Evolutionary conservation across 1,139 yeast genomes (phyloP).

Genomic region (Spathaspora sp.): DNA sequence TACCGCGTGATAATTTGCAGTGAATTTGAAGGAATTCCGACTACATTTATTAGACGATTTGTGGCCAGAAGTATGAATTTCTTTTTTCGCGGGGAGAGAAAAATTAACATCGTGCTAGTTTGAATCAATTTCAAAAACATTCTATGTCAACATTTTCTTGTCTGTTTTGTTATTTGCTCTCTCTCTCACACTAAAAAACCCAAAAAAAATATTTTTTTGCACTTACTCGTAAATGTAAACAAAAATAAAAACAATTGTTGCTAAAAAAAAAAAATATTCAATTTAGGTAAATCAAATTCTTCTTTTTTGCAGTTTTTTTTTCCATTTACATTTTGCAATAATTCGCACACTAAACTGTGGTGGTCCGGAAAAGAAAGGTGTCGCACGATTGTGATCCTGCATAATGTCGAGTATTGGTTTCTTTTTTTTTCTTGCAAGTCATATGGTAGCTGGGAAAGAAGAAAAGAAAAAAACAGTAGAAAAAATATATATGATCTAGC

Average conservation of each 20-base stretch:
- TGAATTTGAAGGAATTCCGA: too few relatives aligned
- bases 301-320: slow-evolving; percentile 6
- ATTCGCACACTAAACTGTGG: neutral
- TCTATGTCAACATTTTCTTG: too few relatives aligned
- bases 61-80: too few relatives aligned
- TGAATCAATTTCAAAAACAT: too few relatives aligned
- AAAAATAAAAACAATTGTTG: slow-evolving; percentile 4
- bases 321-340: slow-evolving; percentile 4
- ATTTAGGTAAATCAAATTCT: neutral
- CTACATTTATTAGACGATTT: too few relatives aligned
- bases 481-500: slow-evolving; percentile 20
- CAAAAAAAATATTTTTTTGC: neutral
- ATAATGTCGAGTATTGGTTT: neutral
- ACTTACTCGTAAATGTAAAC: neutral
- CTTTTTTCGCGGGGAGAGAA: too few relatives aligned
- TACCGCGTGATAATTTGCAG: too few relatives aligned
- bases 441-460: neutral
- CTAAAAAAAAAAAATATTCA: slow-evolving; percentile 1
- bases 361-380: slow-evolving; percentile 5
- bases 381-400: neutral
- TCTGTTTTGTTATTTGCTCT: too few relatives aligned
- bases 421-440: too few relatives aligned
- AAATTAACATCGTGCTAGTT: too few relatives aligned
- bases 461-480: neutral
- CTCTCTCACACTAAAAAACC: too few relatives aligned